Evolutionary conservation across 2,329 filamentous ascomycete species (phyloP).

Genomic region (Lasiodiplodia sp.): DNA sequence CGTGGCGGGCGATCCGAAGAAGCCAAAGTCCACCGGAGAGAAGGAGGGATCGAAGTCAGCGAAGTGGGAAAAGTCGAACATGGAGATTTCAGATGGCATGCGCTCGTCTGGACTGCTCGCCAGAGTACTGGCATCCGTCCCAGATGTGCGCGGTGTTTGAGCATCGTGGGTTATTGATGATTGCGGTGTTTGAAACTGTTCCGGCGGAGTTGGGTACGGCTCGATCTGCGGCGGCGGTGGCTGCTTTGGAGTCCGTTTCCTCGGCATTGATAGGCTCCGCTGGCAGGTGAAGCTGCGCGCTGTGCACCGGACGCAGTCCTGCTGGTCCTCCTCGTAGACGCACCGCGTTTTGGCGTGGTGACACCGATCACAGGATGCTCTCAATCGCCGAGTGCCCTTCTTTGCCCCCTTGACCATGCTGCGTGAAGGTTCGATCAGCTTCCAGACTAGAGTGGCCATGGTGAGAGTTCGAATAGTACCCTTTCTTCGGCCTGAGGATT

Average conservation of each 20-base stretch:
- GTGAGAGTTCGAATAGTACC: not conserved
- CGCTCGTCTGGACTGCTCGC: not conserved
- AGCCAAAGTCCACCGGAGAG: not conserved
- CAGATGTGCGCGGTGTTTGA: not conserved
- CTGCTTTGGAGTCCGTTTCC: not conserved
- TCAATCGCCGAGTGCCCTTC: not conserved
- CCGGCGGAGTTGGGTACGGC: not conserved
- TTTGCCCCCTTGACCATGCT: conserved; percentile 8
- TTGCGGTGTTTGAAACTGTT: not conserved
- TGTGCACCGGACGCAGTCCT: not conserved
- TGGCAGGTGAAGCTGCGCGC: not conserved
- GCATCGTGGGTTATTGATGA: not conserved
- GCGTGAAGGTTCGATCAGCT: not conserved
- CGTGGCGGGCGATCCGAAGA: not conserved
- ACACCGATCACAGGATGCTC: conserved; percentile 14
- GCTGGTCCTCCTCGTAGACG: conserved; percentile 2
- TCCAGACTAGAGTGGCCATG: not conserved
- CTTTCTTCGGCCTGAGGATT: not conserved
- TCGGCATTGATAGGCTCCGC: not conserved
- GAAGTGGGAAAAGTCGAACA: not conserved
- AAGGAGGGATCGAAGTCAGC: not conserved
- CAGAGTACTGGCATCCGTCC: not conserved
- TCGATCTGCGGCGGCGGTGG: not conserved
- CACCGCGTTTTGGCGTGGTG: not conserved
- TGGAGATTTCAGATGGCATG: not conserved